A percentile compares a stretch with the other conserved stretches of the same genome.
These are phyloP conservation scores for Magnusiomyces paraingens DNA, from an alignment of 1,139 yeast genomes.

Conservation along the genomic window DNA sequence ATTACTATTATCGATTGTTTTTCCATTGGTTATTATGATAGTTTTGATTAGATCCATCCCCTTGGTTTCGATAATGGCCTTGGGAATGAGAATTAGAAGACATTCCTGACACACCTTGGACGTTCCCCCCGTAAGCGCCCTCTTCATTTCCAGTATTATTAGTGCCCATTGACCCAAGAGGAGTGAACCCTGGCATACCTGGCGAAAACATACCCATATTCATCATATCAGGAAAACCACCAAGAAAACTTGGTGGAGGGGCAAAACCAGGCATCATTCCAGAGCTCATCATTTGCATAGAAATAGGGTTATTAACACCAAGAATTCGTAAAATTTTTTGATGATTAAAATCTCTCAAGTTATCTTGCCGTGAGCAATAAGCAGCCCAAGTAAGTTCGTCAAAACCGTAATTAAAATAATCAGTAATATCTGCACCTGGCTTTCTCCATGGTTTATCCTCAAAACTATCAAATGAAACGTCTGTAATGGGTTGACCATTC, in stretches of 20 bases:
- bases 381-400: slow-evolving; percentile 96
- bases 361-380: slow-evolving; percentile 84
- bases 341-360: slow-evolving; percentile 68
- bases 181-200: slow-evolving; percentile 16
- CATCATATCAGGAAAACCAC: slow-evolving; percentile 20
- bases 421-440: slow-evolving; percentile 92
- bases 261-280: slow-evolving; percentile 26
- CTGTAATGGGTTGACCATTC: slow-evolving; percentile 79
- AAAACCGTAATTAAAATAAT: slow-evolving; percentile 92
- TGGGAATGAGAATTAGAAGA: slow-evolving; percentile 9
- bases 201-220: slow-evolving; percentile 14
- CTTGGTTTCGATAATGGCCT: slow-evolving; percentile 5
- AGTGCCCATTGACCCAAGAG: slow-evolving; percentile 6
- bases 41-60: slow-evolving; percentile 3
- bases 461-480: slow-evolving; percentile 71
- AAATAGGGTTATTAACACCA: slow-evolving; percentile 23
- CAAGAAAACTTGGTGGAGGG: slow-evolving; percentile 27
- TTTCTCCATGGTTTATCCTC: slow-evolving; percentile 97
- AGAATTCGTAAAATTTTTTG: slow-evolving; percentile 35
- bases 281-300: slow-evolving; percentile 17
- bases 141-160: slow-evolving; percentile 6
- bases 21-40: slow-evolving; percentile 6
- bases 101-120: slow-evolving; percentile 13
- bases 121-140: slow-evolving; percentile 15
- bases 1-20: slow-evolving; percentile 7